These are phyloP conservation scores for Botrytis cinerea DNA, from an alignment of 2,329 filamentous ascomycete genomes.

Conservation along the genomic window DNA sequence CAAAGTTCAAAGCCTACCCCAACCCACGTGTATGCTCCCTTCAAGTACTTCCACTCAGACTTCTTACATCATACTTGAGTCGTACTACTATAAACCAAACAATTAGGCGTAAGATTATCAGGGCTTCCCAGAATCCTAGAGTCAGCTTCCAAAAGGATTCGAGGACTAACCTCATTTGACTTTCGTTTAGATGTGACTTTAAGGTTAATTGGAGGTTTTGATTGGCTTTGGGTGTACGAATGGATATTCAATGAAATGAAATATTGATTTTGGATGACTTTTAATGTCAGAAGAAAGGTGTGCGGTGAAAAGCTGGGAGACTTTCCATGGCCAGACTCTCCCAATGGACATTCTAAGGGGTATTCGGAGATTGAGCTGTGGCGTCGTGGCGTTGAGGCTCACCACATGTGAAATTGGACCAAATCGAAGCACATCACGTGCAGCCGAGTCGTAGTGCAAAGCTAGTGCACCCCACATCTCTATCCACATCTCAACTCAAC, in stretches of 20 bases:
- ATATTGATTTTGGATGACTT: not conserved
- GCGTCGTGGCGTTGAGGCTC: not conserved
- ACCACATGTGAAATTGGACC: not conserved
- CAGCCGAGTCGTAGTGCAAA: not conserved
- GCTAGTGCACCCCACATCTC: not conserved
- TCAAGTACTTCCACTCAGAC: not conserved
- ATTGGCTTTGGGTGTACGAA: not conserved
- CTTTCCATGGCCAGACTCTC: not conserved
- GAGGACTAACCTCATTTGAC: not conserved
- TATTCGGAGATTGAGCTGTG: not conserved
- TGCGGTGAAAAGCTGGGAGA: not conserved
- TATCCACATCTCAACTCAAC: not conserved
- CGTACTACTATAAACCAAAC: slow-evolving; percentile 11
- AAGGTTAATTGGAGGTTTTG: not conserved
- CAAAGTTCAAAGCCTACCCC: not conserved
- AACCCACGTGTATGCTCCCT: not conserved
- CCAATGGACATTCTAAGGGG: not conserved
- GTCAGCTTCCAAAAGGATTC: not conserved
- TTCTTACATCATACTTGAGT: slow-evolving; percentile 8
- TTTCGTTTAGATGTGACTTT: not conserved
- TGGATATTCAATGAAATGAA: not conserved
- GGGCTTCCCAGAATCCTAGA: not conserved
- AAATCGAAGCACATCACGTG: not conserved
- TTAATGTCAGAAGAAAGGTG: not conserved
- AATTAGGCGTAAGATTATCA: not conserved